Evolutionary conservation across 768 basidiomycete species (phyloP), one percentile per base, ranked within the genome.

Genomic region (Naganishia onofrii): DNA sequence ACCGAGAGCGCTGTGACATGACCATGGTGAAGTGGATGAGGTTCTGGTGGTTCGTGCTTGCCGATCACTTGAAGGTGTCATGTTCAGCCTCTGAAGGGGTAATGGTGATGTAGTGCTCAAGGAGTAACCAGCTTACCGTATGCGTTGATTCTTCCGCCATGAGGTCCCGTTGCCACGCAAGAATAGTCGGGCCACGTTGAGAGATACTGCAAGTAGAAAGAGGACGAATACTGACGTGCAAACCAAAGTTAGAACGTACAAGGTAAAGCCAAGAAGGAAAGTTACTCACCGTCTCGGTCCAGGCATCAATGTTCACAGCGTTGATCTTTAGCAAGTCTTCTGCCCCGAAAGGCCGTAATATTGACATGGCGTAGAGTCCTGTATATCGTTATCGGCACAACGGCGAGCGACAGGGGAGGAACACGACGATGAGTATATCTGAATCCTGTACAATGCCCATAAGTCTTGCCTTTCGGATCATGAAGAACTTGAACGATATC

Each of bases 1-100:
- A 99, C 93, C 6, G 93, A 92, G 60, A 99, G 84, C 0, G 94
- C 94, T 0, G 95, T 97, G 76, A 98, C 88, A 77, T 98, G 96
- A 0, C 93, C 95, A 76, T 83, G 83, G 69, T 77, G 78, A 15
- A 75, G 73, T 21, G 69, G 72, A 68, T 76, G 74, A 23, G 78
- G 76, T 5, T 74, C 58, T 13, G 75, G 73, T 12, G 77, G 79
- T 74, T 78, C 76, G 74, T 93, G 92, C 76, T 98, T 99, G 29
- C 93, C 93, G 63, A 99, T 84, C 74, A 97, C 96, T 97, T 75
- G 51, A 42, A 23, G 46, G 66, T 28, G 48, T 13, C 2, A 17
- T 7, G 48, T 7, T 44, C 26, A 44, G 38, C 5, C 34, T 15
- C 67, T 48, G 60, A 68, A 3, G 55, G 69, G 46, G 42, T 38